Conservation (phyloP, 768 basidiomycete genomes). For the Megacollybia marginata region DNA sequence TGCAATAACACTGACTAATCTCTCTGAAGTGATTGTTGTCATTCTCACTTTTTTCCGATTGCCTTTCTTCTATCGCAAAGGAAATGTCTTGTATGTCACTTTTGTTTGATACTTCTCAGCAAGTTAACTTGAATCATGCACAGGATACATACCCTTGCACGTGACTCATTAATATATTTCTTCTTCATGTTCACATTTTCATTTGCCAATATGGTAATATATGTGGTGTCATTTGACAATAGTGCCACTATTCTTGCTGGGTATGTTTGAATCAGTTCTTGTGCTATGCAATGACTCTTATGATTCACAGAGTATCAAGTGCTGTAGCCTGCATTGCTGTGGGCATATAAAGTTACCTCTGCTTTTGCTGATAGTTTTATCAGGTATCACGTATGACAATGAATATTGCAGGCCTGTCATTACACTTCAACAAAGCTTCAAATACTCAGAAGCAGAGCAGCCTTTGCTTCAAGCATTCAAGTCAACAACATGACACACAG, state of each 20-base stretch:
- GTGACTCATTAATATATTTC: conserved; percentile 14
- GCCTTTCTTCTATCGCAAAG: not conserved
- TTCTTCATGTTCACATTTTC: conserved; percentile 7
- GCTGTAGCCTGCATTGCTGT: no score
- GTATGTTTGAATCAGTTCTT: not conserved
- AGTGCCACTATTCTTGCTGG: not conserved
- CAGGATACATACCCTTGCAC: conserved; percentile 10
- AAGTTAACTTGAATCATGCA: not conserved
- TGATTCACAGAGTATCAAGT: no score
- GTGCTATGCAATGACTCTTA: no score
- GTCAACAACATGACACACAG: no score
- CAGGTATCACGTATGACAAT: no score
- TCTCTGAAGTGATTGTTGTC: not conserved
- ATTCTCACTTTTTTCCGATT: conserved; percentile 8
- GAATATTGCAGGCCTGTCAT: no score
- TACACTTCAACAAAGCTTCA: no score
- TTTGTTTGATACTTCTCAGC: not conserved
- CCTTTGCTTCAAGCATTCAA: no score
- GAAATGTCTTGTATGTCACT: conserved; percentile 1
- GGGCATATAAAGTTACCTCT: no score
- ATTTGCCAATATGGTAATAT: not conserved
- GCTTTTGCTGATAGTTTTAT: no score
- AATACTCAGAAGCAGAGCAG: no score
- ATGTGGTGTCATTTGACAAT: not conserved
- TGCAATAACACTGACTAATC: not conserved